Evolutionary conservation across 345 rosid species (phyloP).

Genomic region (Lepidium africanum): DNA sequence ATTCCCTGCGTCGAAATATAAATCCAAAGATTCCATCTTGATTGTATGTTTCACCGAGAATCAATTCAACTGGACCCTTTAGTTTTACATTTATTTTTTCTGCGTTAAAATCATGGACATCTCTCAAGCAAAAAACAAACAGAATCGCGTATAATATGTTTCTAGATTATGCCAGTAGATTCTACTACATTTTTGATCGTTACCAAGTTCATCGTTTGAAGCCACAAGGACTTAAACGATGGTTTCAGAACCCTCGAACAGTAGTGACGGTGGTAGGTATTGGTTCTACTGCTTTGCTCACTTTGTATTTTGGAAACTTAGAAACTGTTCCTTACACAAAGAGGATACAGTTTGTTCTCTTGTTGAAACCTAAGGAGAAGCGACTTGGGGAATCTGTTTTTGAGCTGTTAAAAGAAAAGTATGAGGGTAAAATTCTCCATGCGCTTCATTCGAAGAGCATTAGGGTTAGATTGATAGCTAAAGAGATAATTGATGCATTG

Average conservation of each 20-base stretch:
- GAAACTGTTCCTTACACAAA: conserved; percentile 90
- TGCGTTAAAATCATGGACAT: conserved; percentile 15
- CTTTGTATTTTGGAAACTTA: conserved; percentile 54
- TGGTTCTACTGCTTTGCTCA: conserved; percentile 50
- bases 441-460: conserved; percentile 78
- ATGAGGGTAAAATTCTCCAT: conserved; percentile 66
- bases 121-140: conserved; percentile 2
- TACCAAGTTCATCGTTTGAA: conserved; percentile 52
- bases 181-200: conserved; percentile 70
- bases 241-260: conserved; percentile 63
- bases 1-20: conserved; percentile 37
- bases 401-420: conserved; percentile 45
- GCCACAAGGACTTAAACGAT: conserved; percentile 57
- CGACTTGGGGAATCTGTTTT: conserved; percentile 60
- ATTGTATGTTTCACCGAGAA: conserved; percentile 31
- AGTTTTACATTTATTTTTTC: conserved; percentile 31
- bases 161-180: conserved; percentile 34
- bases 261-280: conserved; percentile 42
- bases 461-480: conserved; percentile 57
- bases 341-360: conserved; percentile 67
- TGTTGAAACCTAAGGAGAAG: conserved; percentile 59
- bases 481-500: conserved; percentile 68
- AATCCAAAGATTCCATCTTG: conserved; percentile 28
- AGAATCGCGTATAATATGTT: conserved; percentile 19
- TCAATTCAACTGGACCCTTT: conserved; percentile 18